Evolutionary conservation across 78 protist genomes (phyloP), one percentile per base, ranked within the genome.

Genomic region (Mastigamoeba balamuthi): DNA sequence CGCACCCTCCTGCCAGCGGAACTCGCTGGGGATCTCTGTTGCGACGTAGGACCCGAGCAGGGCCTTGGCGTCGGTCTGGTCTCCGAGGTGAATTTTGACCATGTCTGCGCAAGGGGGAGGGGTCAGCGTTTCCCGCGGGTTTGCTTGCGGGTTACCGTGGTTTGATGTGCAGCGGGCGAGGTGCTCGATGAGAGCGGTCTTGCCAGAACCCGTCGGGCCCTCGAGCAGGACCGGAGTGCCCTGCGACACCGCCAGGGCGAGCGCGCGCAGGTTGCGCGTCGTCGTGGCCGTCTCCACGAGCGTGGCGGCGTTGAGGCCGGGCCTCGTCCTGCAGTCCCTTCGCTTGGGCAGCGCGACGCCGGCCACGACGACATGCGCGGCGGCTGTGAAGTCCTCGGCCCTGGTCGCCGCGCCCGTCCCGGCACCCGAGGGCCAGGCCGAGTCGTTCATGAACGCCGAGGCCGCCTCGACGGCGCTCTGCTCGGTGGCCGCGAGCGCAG

Each of bases 1-100:
- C n/a, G 93, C 87, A 39, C 98, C 98, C 0, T 90, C 77, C 75
- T 88, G 96, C 97, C 98, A 96, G 1, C 41, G 64, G 69, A 98
- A 98, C 75, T 93, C 95, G 17, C 99, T 98, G 0, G 98, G 95
- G 1, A 58, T 70, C 6, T 86, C 95, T 0, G 93, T 78, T 44
- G 94, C 88, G 6, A 94, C 72, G 65, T 94, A 95, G 0, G 94
- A 79, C 8, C 99, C 99, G 6, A 95, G 64, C 5, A 97, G 86
- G 9, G 80, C 87, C 76, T 95, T 92, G 30, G 85, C 30, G 75
- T 97, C 99, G 28, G 92, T 76, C 64, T 89, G 92, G 52, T 91
- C 96, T 68, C 94, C 98, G 28, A 97, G 74, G 68, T 92, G 93
- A 3, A 95, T 71, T 9, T n/a, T 69, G n/a, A 93, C 39, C 28